Conservation (phyloP, 345 rosid species). For the Pelargonium nanum region DNA sequence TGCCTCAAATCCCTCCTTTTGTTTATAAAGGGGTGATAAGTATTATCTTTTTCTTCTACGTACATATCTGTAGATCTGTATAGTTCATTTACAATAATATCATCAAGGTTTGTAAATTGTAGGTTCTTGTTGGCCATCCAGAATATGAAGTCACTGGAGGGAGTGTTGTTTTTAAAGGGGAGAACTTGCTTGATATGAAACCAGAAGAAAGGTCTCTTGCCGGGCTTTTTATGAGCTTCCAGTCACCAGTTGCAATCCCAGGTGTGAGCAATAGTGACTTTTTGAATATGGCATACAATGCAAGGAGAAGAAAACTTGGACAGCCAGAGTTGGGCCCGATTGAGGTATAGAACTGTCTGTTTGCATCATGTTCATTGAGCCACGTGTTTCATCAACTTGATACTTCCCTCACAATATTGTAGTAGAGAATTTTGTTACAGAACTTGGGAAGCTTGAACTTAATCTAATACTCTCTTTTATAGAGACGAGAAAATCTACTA, state of each 20-base stretch:
- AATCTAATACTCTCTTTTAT: neutral
- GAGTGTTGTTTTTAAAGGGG: slow-evolving; percentile 65
- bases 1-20: neutral
- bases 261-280: slow-evolving; percentile 92
- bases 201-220: slow-evolving; percentile 95
- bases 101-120: slow-evolving; percentile 6
- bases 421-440: neutral
- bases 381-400: neutral
- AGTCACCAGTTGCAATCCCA: slow-evolving; percentile 82
- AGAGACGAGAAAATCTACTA: too few species aligned
- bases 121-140: slow-evolving; percentile 97
- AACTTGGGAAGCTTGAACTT: neutral
- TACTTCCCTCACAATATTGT: neutral
- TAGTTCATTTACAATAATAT: neutral
- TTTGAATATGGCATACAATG: slow-evolving; percentile 91
- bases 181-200: slow-evolving; percentile 79
- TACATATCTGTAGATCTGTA: neutral
- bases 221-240: slow-evolving; percentile 94
- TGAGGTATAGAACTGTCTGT: slow-evolving; percentile 34
- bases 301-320: slow-evolving; percentile 63
- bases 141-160: slow-evolving; percentile 94
- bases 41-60: neutral
- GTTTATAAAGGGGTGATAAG: neutral
- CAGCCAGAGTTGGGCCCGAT: slow-evolving; percentile 81
- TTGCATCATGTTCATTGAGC: neutral